Percentiles rank a stretch among this genome's conserved stretches.
phyloP scores from a whole-genome alignment of 306 rosid genomes.

The Inga oerstediana region DNA sequence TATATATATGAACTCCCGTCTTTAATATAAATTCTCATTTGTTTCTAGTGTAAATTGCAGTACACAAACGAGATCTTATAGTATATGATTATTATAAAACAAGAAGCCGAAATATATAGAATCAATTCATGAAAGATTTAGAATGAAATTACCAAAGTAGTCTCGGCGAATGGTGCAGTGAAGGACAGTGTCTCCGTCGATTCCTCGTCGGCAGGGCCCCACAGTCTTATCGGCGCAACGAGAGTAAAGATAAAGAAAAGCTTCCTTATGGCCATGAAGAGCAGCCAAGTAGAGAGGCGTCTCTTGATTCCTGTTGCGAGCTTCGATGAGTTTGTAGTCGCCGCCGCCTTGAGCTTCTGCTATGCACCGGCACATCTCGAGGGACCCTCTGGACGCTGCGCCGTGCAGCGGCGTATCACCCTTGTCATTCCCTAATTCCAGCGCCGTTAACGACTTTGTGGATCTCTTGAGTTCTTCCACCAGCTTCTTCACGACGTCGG shows the following conservation, averaged over 20 bases:
- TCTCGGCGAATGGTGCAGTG: conserved; percentile 5
- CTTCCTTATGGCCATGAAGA: background rate
- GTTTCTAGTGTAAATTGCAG: too few relatives aligned
- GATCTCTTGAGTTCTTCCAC: background rate
- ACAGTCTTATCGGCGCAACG: background rate
- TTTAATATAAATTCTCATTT: too few relatives aligned
- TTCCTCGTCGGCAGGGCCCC: background rate
- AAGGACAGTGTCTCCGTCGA: background rate
- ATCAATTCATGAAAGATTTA: too few relatives aligned
- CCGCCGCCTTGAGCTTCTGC: background rate
- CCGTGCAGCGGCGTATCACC: conserved; percentile 7
- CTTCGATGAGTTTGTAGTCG: background rate
- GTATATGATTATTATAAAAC: too few relatives aligned
- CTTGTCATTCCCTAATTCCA: background rate
- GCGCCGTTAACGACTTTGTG: background rate
- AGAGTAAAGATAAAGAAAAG: background rate
- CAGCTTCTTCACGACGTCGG: background rate
- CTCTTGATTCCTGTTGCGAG: background rate
- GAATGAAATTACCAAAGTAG: background rate
- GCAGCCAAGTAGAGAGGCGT: conserved; percentile 5
- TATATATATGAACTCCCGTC: too few relatives aligned
- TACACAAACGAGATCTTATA: too few relatives aligned
- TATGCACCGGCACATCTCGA: background rate
- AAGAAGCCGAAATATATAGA: background rate
- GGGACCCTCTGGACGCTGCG: background rate